Conservation (phyloP, 768 basidiomycete species). For the Rhodotorula diobovata region DNA sequence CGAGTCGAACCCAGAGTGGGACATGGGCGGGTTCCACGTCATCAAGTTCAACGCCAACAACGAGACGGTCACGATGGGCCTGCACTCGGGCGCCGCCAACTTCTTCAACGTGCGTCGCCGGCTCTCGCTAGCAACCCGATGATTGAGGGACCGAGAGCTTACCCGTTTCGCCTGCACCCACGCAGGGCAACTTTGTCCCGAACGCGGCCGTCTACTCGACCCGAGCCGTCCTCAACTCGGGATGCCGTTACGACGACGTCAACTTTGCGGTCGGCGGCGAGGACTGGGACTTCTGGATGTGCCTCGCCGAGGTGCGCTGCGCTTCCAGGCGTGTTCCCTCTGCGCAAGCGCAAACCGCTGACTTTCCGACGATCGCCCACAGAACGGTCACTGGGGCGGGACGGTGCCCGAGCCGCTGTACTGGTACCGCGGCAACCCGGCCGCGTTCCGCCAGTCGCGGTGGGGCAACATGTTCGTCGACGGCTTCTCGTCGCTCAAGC, state of each 20-base stretch:
- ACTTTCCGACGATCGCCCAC: too few relatives aligned
- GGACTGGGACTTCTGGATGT: constrained; percentile 43
- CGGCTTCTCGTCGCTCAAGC: constrained; percentile 26
- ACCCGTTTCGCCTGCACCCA: too few relatives aligned
- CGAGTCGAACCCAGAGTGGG: constrained; percentile 37
- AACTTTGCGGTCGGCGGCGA: constrained; percentile 36
- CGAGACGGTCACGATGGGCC: constrained; percentile 18
- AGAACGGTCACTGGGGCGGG: constrained; percentile 37
- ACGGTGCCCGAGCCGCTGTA: constrained; percentile 36
- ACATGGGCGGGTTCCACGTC: constrained; percentile 31
- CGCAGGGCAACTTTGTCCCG: constrained; percentile 20
- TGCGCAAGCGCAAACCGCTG: too few relatives aligned
- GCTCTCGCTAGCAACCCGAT: too few relatives aligned
- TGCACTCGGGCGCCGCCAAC: constrained; percentile 26
- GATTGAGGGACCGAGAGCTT: too few relatives aligned
- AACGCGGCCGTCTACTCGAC: constrained; percentile 36
- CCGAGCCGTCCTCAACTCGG: not conserved
- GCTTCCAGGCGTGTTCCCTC: too few relatives aligned
- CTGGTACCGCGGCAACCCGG: constrained; percentile 39
- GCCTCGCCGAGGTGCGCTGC: constrained; percentile 22
- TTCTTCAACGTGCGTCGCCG: constrained; percentile 11
- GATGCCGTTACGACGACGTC: constrained; percentile 35
- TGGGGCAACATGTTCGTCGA: constrained; percentile 38
- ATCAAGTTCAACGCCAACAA: constrained; percentile 32
- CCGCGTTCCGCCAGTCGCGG: constrained; percentile 27